phyloP scores from a whole-genome alignment of 805 yeast species.

The Ascoidea asiatica region DNA sequence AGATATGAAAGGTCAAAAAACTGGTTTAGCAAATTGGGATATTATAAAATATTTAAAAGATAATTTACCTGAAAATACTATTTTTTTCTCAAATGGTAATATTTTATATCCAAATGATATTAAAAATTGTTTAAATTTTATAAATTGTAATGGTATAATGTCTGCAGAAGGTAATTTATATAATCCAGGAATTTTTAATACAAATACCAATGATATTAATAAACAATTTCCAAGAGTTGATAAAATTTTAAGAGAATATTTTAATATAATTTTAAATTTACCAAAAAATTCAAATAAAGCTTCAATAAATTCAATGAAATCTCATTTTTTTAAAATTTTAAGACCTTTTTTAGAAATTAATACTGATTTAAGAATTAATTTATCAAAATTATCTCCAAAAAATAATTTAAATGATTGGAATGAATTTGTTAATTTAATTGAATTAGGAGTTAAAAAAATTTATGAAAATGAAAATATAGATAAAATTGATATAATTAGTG shows the following conservation, averaged over 20 bases:
- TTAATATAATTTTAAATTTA: constrained; percentile 53
- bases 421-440: constrained; percentile 50
- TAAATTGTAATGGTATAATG: constrained; percentile 86
- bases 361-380: constrained; percentile 61
- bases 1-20: constrained; percentile 94
- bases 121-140: constrained; percentile 45
- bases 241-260: constrained; percentile 68
- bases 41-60: constrained; percentile 63
- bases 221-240: constrained; percentile 80
- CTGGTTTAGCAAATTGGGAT: constrained; percentile 94
- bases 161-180: constrained; percentile 91
- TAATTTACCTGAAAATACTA: constrained; percentile 65
- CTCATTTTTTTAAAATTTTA: constrained; percentile 80
- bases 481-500: constrained; percentile 48
- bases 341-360: constrained; percentile 69
- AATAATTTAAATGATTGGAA: constrained; percentile 37
- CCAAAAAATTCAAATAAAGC: constrained; percentile 44
- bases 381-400: constrained; percentile 36
- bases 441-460: constrained; percentile 45
- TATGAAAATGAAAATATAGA: constrained; percentile 36
- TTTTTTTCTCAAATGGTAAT: constrained; percentile 90
- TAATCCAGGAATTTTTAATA: constrained; percentile 81
- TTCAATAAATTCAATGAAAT: constrained; percentile 72
- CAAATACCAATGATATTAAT: constrained; percentile 37
- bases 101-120: constrained; percentile 83